Evolutionary conservation across 1,284 basidiomycete species (phyloP).

Genomic region (Clitocybe nebularis): DNA sequence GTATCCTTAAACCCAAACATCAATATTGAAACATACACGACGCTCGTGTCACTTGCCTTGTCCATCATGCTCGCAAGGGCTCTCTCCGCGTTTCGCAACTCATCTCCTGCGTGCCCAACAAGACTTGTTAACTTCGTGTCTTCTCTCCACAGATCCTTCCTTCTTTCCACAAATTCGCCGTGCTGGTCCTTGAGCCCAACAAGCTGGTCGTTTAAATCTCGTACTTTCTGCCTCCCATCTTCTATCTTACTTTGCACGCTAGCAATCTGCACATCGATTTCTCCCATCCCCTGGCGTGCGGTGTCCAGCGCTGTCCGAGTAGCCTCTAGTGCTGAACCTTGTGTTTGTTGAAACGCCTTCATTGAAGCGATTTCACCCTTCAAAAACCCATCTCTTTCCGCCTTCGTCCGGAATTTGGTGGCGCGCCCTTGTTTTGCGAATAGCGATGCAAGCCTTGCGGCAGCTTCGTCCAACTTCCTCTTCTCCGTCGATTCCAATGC

Average conservation of each 20-base stretch:
- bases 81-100: slow-evolving; percentile 80
- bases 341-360: slow-evolving; percentile 50
- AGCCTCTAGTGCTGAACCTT: slow-evolving; percentile 46
- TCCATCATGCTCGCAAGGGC: slow-evolving; percentile 91
- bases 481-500: slow-evolving; percentile 63
- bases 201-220: slow-evolving; percentile 66
- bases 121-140: slow-evolving; percentile 84
- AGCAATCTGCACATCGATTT: slow-evolving; percentile 57
- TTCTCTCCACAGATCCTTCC: slow-evolving; percentile 95
- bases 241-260: slow-evolving; percentile 70
- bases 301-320: slow-evolving; percentile 43
- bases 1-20: slow-evolving; percentile 69
- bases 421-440: slow-evolving; percentile 88
- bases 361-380: slow-evolving; percentile 71
- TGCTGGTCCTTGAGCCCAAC: slow-evolving; percentile 68
- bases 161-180: slow-evolving; percentile 69
- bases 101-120: slow-evolving; percentile 73
- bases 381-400: slow-evolving; percentile 80
- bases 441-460: slow-evolving; percentile 66
- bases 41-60: slow-evolving; percentile 51
- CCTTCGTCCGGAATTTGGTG: slow-evolving; percentile 79
- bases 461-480: slow-evolving; percentile 68
- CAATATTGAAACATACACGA: not conserved
- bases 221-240: slow-evolving; percentile 68
- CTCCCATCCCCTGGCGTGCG: slow-evolving; percentile 44